These are phyloP conservation scores for Petunia axillaris DNA, from an alignment of 257 asterid genomes.

Conservation along the genomic window DNA sequence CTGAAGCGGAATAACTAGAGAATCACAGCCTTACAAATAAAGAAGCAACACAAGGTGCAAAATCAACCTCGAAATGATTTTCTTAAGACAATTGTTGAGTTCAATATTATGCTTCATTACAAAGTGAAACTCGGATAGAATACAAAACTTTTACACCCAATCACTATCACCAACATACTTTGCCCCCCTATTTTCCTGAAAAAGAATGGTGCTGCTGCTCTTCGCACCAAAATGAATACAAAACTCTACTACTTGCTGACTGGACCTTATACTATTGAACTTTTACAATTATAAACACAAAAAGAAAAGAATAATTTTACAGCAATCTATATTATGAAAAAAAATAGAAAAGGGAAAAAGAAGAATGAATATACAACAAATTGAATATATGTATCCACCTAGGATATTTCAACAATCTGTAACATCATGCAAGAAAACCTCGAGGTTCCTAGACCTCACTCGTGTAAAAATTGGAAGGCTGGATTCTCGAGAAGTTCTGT, in stretches of 20 bases:
- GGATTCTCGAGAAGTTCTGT: constrained; percentile 69
- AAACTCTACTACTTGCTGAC: background rate
- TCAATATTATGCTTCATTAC: too few species aligned
- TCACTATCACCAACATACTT: background rate
- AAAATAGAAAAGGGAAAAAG: constrained; percentile 22
- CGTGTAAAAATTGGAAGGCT: constrained; percentile 79
- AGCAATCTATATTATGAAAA: constrained; percentile 32
- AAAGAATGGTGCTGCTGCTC: constrained; percentile 33
- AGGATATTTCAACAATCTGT: background rate
- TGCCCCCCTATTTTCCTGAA: constrained; percentile 31
- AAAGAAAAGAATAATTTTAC: background rate
- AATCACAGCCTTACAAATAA: too few species aligned
- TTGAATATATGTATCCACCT: too few species aligned
- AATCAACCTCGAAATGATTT: too few species aligned
- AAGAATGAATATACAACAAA: constrained; percentile 54
- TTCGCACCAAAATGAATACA: constrained; percentile 32
- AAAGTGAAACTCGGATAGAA: too few species aligned
- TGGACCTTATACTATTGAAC: background rate
- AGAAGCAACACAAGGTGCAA: too few species aligned
- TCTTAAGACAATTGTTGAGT: too few species aligned
- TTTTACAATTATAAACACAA: constrained; percentile 30
- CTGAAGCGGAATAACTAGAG: too few species aligned
- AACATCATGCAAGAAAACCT: constrained; percentile 15
- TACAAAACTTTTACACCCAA: background rate
- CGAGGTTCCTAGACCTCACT: constrained; percentile 48